Evolutionary conservation across 2,329 filamentous ascomycete genomes (phyloP).

Genomic region (Blastomyces gilchristii): DNA sequence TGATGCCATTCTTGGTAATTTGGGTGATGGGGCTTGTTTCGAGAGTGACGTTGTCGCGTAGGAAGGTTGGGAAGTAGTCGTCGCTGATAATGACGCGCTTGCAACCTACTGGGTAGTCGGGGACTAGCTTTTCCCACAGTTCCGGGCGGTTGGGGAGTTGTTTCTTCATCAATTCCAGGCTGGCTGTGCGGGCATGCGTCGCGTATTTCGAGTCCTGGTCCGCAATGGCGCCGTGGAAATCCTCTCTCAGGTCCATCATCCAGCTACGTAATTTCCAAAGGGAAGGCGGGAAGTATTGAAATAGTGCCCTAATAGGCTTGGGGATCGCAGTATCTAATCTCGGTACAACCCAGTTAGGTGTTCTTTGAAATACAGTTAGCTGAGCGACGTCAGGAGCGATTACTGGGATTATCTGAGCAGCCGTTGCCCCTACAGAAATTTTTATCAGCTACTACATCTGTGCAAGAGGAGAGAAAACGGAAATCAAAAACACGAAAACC

Average conservation of each 20-base stretch:
- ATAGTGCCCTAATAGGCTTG: conserved; percentile 32
- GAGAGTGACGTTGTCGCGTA: conserved; percentile 38
- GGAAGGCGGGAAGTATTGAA: conserved; percentile 43
- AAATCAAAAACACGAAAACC: conserved; percentile 1
- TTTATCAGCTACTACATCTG: neutral
- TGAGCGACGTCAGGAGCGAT: conserved; percentile 42
- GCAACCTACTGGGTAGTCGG: conserved; percentile 46
- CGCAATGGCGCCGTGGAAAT: conserved; percentile 38
- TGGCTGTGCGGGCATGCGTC: conserved; percentile 30
- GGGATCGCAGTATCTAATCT: conserved; percentile 42
- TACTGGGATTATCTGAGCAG: conserved; percentile 50
- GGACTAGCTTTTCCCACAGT: conserved; percentile 44
- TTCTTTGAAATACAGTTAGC: conserved; percentile 48
- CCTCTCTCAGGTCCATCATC: conserved; percentile 48
- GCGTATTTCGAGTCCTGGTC: conserved; percentile 32
- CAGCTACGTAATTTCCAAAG: conserved; percentile 41
- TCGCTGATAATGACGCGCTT: conserved; percentile 47
- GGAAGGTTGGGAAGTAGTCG: conserved; percentile 46
- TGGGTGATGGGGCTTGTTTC: conserved; percentile 42
- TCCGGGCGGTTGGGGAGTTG: conserved; percentile 42
- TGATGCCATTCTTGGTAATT: conserved; percentile 40
- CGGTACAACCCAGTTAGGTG: conserved; percentile 50
- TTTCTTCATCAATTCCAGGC: conserved; percentile 33
- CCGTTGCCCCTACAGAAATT: conserved; percentile 41
- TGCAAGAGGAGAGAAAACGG: neutral